These are phyloP conservation scores for Remersonia thermophila DNA, from an alignment of 2,329 filamentous ascomycete species.

Conservation along the genomic window DNA sequence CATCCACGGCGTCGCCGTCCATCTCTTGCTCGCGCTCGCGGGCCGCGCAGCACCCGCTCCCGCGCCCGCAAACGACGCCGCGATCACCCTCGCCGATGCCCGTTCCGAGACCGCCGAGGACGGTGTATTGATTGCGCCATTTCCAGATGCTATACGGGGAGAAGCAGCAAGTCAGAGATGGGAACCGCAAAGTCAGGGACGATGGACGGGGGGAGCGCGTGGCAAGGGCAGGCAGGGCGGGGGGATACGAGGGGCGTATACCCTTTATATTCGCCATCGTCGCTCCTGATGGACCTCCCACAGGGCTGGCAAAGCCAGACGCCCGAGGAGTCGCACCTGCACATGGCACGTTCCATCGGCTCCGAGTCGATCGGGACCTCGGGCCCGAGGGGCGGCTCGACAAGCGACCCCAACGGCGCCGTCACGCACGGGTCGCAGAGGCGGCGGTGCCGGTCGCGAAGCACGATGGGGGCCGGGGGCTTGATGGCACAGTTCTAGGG, in stretches of 20 bases:
- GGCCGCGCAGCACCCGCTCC: constrained; percentile 60
- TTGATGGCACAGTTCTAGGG: constrained; percentile 80
- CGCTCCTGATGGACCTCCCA: constrained; percentile 54
- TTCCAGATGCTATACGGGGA: constrained; percentile 56
- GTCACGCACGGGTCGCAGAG: constrained; percentile 66
- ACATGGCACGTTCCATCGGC: constrained; percentile 43
- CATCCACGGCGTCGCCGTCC: constrained; percentile 72
- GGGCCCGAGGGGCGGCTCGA: constrained; percentile 32
- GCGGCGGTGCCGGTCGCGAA: constrained; percentile 67
- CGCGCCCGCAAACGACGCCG: constrained; percentile 79
- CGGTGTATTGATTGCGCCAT: constrained; percentile 76
- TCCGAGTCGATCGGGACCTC: constrained; percentile 37
- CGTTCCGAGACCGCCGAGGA: constrained; percentile 68
- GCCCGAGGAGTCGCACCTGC: constrained; percentile 39
- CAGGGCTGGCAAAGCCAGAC: constrained; percentile 84
- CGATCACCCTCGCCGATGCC: constrained; percentile 82
- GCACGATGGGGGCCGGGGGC: constrained; percentile 52
- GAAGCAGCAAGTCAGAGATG: not conserved
- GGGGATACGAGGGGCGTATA: constrained; percentile 21
- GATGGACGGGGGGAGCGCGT: not conserved
- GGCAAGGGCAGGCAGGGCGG: no score
- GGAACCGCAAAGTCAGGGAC: not conserved
- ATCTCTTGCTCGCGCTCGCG: constrained; percentile 71
- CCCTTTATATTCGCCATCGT: constrained; percentile 48
- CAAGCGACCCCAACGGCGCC: constrained; percentile 50